Conservation (phyloP, 495 filamentous ascomycete genomes). For the Mytilinidion resinicola region DNA sequence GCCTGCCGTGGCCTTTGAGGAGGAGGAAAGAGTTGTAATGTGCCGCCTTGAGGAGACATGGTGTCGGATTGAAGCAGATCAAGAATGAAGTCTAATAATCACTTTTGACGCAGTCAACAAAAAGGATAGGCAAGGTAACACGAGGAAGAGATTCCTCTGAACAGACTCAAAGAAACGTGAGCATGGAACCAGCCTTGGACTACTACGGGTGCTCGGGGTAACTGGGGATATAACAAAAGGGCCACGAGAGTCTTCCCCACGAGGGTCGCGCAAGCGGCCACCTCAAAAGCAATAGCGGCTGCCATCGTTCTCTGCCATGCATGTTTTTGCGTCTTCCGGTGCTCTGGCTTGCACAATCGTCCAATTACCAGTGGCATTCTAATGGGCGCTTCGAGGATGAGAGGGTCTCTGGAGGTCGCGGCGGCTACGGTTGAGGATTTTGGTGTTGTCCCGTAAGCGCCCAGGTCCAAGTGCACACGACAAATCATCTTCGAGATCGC, state of each 20-base stretch:
- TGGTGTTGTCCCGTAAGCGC: slow-evolving; percentile 29
- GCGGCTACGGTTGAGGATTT: slow-evolving; percentile 22
- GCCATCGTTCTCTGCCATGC: slow-evolving; percentile 16
- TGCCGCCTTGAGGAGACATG: slow-evolving; percentile 33
- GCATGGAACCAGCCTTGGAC: slow-evolving; percentile 1
- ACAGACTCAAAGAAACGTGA: slow-evolving; percentile 1
- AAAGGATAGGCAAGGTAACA: slow-evolving; percentile 1
- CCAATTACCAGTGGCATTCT: slow-evolving; percentile 24
- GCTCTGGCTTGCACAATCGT: slow-evolving; percentile 9
- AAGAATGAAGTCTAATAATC: slow-evolving; percentile 13
- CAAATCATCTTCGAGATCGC: not conserved
- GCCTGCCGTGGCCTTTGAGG: slow-evolving; percentile 33
- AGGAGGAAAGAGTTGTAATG: slow-evolving; percentile 53
- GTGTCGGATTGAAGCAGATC: slow-evolving; percentile 5
- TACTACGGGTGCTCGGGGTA: slow-evolving; percentile 3
- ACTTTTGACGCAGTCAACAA: not conserved
- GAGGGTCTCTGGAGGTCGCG: not conserved
- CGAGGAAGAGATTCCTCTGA: not conserved
- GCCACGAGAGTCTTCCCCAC: not conserved
- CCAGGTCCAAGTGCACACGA: slow-evolving; percentile 17
- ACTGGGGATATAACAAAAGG: slow-evolving; percentile 19
- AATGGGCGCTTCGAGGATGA: slow-evolving; percentile 24
- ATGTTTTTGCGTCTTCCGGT: slow-evolving; percentile 13
- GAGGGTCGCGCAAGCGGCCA: not conserved
- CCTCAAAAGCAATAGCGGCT: slow-evolving; percentile 31